These are phyloP conservation scores for Wickerhamomyces chambardii DNA, from an alignment of 805 yeast genomes.

Conservation along the genomic window DNA sequence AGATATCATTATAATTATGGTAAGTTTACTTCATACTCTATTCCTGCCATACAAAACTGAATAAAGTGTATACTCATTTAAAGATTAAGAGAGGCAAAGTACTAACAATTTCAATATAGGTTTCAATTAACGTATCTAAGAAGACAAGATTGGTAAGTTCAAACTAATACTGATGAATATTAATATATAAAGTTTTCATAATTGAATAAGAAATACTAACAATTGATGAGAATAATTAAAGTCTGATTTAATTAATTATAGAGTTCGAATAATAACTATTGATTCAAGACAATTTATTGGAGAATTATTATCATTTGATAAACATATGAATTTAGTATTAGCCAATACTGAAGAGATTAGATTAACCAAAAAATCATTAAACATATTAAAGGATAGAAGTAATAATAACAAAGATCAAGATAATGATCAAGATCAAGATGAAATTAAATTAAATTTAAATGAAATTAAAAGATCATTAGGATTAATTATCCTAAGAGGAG, in stretches of 20 bases:
- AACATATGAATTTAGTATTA: constrained; percentile 78
- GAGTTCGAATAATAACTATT: constrained; percentile 63
- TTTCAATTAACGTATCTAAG: constrained; percentile 20
- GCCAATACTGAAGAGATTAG: constrained; percentile 82
- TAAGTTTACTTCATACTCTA: no score
- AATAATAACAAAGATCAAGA: constrained; percentile 19
- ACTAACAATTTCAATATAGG: constrained; percentile 7
- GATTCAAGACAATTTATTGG: constrained; percentile 80
- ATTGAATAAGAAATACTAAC: constrained; percentile 9
- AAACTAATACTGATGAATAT: no score
- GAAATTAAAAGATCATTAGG: constrained; percentile 77
- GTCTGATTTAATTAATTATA: constrained; percentile 66
- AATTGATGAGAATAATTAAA: constrained; percentile 26
- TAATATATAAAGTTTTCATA: no score
- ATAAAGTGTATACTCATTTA: no score
- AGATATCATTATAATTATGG: no score
- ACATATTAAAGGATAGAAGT: constrained; percentile 22
- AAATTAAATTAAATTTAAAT: no score
- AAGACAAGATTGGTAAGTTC: constrained; percentile 34
- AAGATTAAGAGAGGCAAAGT: no score
- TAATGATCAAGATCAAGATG: constrained; percentile 26
- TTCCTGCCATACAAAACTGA: no score
- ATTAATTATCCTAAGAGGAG: constrained; percentile 79
- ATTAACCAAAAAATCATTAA: constrained; percentile 48
- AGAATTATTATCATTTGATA: constrained; percentile 79